Base-by-base conservation (phyloP, 2,329 filamentous ascomycete species). In the Rosellinia necatrix region DNA sequence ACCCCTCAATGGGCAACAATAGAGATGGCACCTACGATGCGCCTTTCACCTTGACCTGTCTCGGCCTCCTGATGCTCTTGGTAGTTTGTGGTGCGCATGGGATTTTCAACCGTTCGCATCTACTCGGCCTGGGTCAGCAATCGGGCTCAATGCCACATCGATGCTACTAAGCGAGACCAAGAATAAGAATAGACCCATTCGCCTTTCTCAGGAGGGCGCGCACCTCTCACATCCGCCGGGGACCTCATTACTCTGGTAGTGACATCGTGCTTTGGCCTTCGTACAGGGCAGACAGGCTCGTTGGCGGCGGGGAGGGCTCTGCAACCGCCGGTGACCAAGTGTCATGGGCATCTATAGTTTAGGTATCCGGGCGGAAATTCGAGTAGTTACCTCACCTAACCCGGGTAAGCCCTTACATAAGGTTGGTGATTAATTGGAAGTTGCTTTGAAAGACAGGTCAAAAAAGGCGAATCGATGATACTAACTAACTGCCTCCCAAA, bases 251-350 rank as follows among this genome's bases (percentile, higher is more conserved):
- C 43, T 55, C 40, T 67, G 63, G 29, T 67, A 70, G 25, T 66
- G 61, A 35, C 68, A 70, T 3, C 68, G 66, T 21, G 67, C 60
- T 57, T 68, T 70, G 1, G 68, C 67, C 32, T 65, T 70, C 4
- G 63, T 67, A 34, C 68, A 70, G 35, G 66, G 62, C 6, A 64
- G 53, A 42, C 68, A 70, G 8, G 68, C 68, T 21, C 68, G 60
- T 29, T 56, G 66, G 10, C 68, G 65, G 24, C 68, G 63, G 7
- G 59, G 66, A 13, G 68, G 60, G 21, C 55, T 58, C 34, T 49
- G 44, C 13, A 19, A 25, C 34, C 49, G 30, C 34, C 49, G 49
- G 19, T 15, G 17, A 12, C 10, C 24, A 12, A 25, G 38, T 22
- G 6, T n/a, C 17, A 13, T 37, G 40, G 17, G 27, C 12, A 30